Percentiles rank a stretch among this genome's conserved stretches.
Conservation (phyloP, 2,329 filamentous ascomycete genomes). For the Stachybotrys elegans region DNA sequence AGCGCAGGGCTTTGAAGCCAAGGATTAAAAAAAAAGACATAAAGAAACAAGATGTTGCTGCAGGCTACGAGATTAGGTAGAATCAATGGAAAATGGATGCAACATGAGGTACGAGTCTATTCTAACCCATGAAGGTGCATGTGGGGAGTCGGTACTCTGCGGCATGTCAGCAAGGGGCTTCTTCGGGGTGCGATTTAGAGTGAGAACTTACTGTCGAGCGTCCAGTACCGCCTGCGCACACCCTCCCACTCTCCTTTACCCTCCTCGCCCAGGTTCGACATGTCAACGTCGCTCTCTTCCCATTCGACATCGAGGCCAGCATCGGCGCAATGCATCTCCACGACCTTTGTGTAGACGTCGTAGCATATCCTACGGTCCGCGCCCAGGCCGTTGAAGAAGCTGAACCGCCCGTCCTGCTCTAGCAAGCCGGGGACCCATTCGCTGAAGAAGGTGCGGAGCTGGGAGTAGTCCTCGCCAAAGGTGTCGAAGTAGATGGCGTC, state of each 20-base stretch:
- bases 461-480: conserved; percentile 88
- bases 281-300: conserved; percentile 71
- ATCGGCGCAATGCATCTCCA: conserved; percentile 85
- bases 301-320: conserved; percentile 87
- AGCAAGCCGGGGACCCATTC: conserved; percentile 81
- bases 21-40: not conserved
- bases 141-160: conserved; percentile 67
- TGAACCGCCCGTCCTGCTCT: conserved; percentile 67
- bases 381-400: conserved; percentile 87
- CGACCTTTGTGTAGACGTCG: conserved; percentile 90
- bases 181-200: conserved; percentile 2
- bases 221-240: conserved; percentile 86
- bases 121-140: conserved; percentile 66
- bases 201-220: conserved; percentile 58
- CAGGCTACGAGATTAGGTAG: not conserved
- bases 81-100: not conserved
- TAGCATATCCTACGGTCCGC: conserved; percentile 91
- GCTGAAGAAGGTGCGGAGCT: conserved; percentile 80
- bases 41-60: too few relatives aligned
- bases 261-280: conserved; percentile 56
- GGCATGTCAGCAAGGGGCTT: conserved; percentile 18
- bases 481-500: conserved; percentile 97
- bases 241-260: conserved; percentile 81
- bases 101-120: not conserved
- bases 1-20: too few relatives aligned